Base-by-base conservation (phyloP, 768 basidiomycete species). In the Auriculariales sp. region DNA sequence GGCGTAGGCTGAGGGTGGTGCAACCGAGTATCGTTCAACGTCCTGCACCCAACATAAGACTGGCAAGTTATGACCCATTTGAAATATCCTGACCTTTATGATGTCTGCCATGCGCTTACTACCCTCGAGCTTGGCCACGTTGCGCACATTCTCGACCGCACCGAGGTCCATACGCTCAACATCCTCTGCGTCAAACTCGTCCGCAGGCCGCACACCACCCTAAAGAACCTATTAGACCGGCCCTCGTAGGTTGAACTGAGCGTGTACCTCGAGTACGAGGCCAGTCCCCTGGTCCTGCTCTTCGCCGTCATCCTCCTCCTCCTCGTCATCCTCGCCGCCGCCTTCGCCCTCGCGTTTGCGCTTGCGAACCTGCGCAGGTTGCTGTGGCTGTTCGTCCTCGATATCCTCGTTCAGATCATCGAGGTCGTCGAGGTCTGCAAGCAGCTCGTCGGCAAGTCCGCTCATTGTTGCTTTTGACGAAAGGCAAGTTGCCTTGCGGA, bases 101-200 rank as follows among this genome's bases (percentile, higher is more conserved):
- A 88, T 83, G 52, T 98, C 94, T 48, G 71, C 66, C 83, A 98
- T 87, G 51, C 79, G 77, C 66, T 83, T 90, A 64, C 90, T 87
- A 11, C 81, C 81, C 46, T 90, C 79, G 19, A 99, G 71, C 65
- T 86, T 92, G 3, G 95, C 91, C 32, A 99, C 80, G 55, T 81
- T 86, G 51, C 70, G 68, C 19, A 98, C 89, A 64, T 97, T 91
- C 58, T 85, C 83, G 47, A 98, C 75, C 25, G 65, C 71, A 10
- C 79, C 79, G 30, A 99, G 68, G 58, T 98, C 90, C 90, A 97
- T 97, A 58, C 81, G 78, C 59, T 91, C 84, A 28, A 98, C 95
- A 52, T 93, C 90, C 56, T 94, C 93, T 27, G 71, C 81, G 61
- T 97, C 92, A 36, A 98, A 70, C 66, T 99, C 93, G 32, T 97